These are phyloP conservation scores for Chlamydomonas schloesseri DNA, from an alignment of 139 green algal genomes.

Conservation along the genomic window DNA sequence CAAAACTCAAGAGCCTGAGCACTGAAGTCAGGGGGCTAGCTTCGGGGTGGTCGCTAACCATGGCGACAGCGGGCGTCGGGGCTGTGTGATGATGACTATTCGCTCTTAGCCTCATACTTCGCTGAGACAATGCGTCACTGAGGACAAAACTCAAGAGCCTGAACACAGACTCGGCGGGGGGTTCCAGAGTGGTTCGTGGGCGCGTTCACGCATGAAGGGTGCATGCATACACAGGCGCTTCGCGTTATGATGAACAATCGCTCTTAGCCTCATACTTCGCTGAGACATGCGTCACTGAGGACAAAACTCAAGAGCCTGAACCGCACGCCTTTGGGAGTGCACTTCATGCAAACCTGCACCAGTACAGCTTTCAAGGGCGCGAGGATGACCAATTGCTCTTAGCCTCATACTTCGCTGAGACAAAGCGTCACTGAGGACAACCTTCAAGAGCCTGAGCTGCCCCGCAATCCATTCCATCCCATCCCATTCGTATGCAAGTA, in stretches of 20 bases:
- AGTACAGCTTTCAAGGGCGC: background rate
- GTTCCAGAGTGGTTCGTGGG: no score
- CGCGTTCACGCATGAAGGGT: no score
- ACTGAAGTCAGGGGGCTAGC: no score
- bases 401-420: constrained; percentile 9
- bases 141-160: background rate
- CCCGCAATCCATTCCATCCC: background rate
- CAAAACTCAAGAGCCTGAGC: background rate
- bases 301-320: background rate
- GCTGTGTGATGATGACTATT: constrained; percentile 4
- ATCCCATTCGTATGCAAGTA: no score
- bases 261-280: constrained; percentile 48
- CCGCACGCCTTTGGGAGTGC: no score
- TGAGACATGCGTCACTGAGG: constrained; percentile 8
- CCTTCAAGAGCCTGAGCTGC: constrained; percentile 22
- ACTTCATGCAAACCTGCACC: no score
- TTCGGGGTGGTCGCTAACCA: no score
- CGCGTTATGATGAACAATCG: constrained; percentile 1
- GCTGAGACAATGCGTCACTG: constrained; percentile 14
- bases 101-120: constrained; percentile 45
- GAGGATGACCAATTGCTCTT: background rate
- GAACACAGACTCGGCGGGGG: background rate
- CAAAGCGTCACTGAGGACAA: constrained; percentile 35
- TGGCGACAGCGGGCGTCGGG: background rate
- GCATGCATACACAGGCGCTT: no score